These are phyloP conservation scores for Pseudonectria buxi DNA, from an alignment of 2,329 filamentous ascomycete genomes.

Conservation along the genomic window DNA sequence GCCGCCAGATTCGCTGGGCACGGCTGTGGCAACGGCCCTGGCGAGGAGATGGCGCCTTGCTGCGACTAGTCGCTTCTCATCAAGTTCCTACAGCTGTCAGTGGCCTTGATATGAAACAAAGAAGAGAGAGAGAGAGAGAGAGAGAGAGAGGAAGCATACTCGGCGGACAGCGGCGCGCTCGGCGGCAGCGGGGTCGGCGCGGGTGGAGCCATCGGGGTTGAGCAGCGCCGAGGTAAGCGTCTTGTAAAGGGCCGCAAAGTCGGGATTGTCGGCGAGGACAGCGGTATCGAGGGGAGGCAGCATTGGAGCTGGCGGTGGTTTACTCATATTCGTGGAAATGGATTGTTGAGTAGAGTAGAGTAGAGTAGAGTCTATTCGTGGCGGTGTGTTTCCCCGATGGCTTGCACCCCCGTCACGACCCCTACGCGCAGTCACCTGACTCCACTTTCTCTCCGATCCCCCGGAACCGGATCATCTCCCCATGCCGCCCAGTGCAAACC, in stretches of 20 bases:
- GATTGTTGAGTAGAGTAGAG: too few species aligned
- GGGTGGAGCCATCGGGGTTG: conserved; percentile 52
- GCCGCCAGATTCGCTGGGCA: conserved; percentile 23
- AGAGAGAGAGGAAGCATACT: conserved; percentile 27
- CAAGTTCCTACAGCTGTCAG: conserved; percentile 37
- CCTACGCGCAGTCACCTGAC: conserved; percentile 30
- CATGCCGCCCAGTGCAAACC: conserved; percentile 10
- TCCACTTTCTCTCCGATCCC: conserved; percentile 4
- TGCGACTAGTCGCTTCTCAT: conserved; percentile 38
- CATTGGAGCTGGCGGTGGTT: conserved; percentile 33
- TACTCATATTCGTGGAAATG: background rate
- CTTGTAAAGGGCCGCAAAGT: conserved; percentile 52
- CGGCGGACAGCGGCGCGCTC: conserved; percentile 43
- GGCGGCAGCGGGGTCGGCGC: conserved; percentile 41
- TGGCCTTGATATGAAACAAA: background rate
- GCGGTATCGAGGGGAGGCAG: conserved; percentile 51
- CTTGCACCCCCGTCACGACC: too few species aligned
- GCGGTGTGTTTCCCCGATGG: too few species aligned
- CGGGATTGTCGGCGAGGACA: conserved; percentile 49
- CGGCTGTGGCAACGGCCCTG: conserved; percentile 41
- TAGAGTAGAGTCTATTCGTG: too few species aligned
- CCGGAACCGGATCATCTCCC: conserved; percentile 21
- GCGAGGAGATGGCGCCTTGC: conserved; percentile 46
- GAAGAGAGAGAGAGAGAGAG: background rate
- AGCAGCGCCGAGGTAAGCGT: conserved; percentile 48